A percentile compares a stretch with the other conserved stretches of the same genome.
These are phyloP conservation scores for Phaseolus lunatus DNA, from an alignment of 306 rosid species.

Conservation along the genomic window DNA sequence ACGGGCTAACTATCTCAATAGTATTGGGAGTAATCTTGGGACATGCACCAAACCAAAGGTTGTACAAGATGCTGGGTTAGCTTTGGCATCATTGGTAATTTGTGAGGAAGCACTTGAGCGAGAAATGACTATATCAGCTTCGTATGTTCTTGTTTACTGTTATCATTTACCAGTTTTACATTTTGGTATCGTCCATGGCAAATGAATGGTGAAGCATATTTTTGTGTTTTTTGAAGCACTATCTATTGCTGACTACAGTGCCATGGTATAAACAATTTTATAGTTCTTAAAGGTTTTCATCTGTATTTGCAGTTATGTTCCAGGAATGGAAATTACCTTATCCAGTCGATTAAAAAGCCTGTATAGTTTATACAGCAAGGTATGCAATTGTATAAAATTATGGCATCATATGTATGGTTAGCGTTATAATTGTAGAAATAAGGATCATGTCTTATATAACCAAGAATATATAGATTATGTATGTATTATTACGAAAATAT, in stretches of 20 bases:
- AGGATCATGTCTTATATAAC: no score
- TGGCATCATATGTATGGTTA: constrained; percentile 32
- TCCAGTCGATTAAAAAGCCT: constrained; percentile 94
- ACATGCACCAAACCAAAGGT: constrained; percentile 72
- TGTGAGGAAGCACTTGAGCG: constrained; percentile 96
- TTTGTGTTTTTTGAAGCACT: constrained; percentile 3
- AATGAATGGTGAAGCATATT: constrained; percentile 27
- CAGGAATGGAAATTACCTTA: constrained; percentile 96
- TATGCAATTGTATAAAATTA: constrained; percentile 44
- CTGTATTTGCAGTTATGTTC: constrained; percentile 79
- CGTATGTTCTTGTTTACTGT: constrained; percentile 68
- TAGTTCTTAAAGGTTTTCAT: constrained; percentile 36
- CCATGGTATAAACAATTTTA: constrained; percentile 20
- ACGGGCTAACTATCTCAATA: constrained; percentile 68
- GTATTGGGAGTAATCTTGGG: constrained; percentile 57
- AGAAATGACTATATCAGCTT: constrained; percentile 87
- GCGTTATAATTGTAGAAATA: no score
- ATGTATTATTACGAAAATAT: no score
- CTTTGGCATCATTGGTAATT: constrained; percentile 81
- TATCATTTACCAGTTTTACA: constrained; percentile 46
- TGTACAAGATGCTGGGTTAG: constrained; percentile 81
- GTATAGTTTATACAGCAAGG: constrained; percentile 95
- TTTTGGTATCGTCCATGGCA: constrained; percentile 38
- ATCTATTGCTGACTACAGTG: constrained; percentile 20
- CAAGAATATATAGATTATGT: no score